Conservation (phyloP, 805 yeast genomes). For the Diddensiella transvaalensis region DNA sequence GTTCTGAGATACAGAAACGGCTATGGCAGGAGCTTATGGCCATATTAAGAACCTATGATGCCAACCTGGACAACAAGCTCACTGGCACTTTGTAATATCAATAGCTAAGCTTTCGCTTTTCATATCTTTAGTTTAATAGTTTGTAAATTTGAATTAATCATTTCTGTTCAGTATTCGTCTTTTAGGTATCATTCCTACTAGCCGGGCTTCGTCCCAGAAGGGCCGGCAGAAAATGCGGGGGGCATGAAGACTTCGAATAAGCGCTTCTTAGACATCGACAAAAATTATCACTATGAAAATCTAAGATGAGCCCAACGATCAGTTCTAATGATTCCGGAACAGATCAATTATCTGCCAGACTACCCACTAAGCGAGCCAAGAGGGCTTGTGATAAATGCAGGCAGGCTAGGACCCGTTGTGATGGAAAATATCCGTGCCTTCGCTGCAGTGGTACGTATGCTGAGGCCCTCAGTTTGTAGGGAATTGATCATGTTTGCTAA, state of each 20-base stretch:
- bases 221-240: too few species aligned
- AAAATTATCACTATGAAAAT: too few species aligned
- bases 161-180: too few species aligned
- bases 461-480: background rate
- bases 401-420: slow-evolving; percentile 43
- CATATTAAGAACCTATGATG: background rate
- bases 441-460: slow-evolving; percentile 34
- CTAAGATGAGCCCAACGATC: background rate
- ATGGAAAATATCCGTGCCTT: slow-evolving; percentile 43
- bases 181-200: too few species aligned
- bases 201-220: too few species aligned
- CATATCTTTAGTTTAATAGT: too few species aligned
- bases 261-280: too few species aligned
- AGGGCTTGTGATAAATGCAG: slow-evolving; percentile 47
- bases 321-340: background rate
- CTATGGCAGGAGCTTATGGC: background rate
- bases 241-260: too few species aligned
- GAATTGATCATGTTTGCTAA: too few species aligned
- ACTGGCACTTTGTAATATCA: background rate
- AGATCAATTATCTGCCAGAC: background rate
- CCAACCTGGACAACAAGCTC: background rate
- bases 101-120: too few species aligned
- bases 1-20: background rate
- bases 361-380: slow-evolving; percentile 16
- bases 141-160: too few species aligned